Evolutionary conservation across 768 basidiomycete genomes (phyloP).

Genomic region (Phallus indusiatus): DNA sequence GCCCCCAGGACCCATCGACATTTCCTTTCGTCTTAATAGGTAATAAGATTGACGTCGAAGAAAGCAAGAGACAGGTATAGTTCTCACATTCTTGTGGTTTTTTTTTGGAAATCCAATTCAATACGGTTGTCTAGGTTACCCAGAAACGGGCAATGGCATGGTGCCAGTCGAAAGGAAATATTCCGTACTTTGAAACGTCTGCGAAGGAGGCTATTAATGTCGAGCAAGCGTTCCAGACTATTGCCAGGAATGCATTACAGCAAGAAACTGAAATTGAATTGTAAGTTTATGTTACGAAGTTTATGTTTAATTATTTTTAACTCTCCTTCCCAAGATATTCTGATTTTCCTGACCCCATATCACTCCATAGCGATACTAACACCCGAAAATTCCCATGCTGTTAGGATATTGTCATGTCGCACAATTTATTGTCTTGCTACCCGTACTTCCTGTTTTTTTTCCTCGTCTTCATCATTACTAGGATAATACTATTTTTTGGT

Average conservation of each 20-base stretch:
- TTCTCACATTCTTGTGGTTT: background rate
- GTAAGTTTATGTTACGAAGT: slow-evolving; percentile 37
- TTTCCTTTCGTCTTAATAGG: slow-evolving; percentile 99
- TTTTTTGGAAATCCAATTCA: background rate
- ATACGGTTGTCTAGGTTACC: slow-evolving; percentile 63
- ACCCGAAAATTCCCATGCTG: background rate
- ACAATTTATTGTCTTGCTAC: background rate
- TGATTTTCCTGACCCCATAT: slow-evolving; percentile 98
- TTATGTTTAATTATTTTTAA: slow-evolving; percentile 9
- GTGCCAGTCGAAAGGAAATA: slow-evolving; percentile 99
- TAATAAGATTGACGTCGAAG: slow-evolving; percentile 99
- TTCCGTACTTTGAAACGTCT: slow-evolving; percentile 99
- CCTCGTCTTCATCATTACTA: background rate
- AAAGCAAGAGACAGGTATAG: slow-evolving; percentile 90
- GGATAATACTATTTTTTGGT: background rate
- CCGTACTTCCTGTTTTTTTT: background rate
- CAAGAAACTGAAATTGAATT: slow-evolving; percentile 95
- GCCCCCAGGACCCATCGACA: slow-evolving; percentile 98
- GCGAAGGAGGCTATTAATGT: slow-evolving; percentile 99
- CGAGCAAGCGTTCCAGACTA: slow-evolving; percentile 98
- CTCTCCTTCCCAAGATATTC: slow-evolving; percentile 56
- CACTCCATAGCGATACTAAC: slow-evolving; percentile 69
- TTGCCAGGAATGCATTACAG: slow-evolving; percentile 98
- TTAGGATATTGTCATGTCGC: background rate
- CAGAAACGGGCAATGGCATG: slow-evolving; percentile 99